A percentile compares a stretch with the other conserved stretches of the same genome.
These are phyloP conservation scores for Pleurotus citrinopileatus DNA, from an alignment of 768 basidiomycete genomes.

Conservation along the genomic window DNA sequence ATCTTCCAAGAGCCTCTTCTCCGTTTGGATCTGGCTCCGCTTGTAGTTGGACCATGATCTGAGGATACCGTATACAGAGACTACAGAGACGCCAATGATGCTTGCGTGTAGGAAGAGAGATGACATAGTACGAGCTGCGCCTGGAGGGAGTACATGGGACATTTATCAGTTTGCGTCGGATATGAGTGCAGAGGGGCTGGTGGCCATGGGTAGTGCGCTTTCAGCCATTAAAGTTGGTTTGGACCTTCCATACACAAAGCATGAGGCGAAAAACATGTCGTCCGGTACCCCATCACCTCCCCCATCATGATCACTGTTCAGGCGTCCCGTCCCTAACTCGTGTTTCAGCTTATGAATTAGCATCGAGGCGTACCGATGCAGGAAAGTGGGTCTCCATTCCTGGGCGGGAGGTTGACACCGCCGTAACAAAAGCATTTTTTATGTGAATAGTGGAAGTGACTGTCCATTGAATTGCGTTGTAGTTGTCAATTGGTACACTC, in stretches of 20 bases:
- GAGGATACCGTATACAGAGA: slow-evolving; percentile 1
- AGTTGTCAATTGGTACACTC: not conserved
- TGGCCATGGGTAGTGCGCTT: not conserved
- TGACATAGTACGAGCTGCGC: slow-evolving; percentile 9
- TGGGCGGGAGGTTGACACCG: not conserved
- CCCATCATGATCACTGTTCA: slow-evolving; percentile 6
- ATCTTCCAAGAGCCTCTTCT: slow-evolving; percentile 5
- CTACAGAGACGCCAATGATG: slow-evolving; percentile 3
- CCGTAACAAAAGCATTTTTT: not conserved
- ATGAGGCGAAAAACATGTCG: slow-evolving; percentile 9
- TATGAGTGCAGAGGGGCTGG: not conserved
- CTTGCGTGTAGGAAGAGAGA: slow-evolving; percentile 3
- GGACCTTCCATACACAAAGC: slow-evolving; percentile 8
- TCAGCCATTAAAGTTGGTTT: slow-evolving; percentile 2
- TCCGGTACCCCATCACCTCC: no score
- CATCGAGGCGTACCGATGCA: slow-evolving; percentile 6
- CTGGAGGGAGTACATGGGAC: slow-evolving; percentile 7
- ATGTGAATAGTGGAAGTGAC: not conserved
- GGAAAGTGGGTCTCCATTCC: slow-evolving; percentile 6
- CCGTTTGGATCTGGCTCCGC: not conserved
- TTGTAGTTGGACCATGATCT: slow-evolving; percentile 1
- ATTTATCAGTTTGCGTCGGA: slow-evolving; percentile 10
- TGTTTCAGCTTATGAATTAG: slow-evolving; percentile 8
- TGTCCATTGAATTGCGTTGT: not conserved
- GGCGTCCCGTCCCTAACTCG: slow-evolving; percentile 11